Evolutionary conservation across 148 eudicot genomes (phyloP).

Genomic region (Fagopyrum esculentum): DNA sequence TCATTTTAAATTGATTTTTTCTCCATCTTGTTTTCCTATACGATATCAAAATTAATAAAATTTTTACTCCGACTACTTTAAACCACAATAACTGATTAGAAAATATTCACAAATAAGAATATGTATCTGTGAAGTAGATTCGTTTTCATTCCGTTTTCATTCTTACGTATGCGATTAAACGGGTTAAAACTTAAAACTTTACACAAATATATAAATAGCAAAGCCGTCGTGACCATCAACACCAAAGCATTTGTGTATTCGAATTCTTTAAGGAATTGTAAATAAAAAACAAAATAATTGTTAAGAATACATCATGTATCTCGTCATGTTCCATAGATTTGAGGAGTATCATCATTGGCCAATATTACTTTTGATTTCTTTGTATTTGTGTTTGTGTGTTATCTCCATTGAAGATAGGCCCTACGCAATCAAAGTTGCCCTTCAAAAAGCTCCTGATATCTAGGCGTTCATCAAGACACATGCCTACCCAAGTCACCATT

Average conservation of each 20-base stretch:
- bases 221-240: no score
- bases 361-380: not conserved
- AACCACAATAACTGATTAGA: no score
- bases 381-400: not conserved
- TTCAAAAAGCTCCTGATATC: slow-evolving; percentile 5
- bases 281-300: not conserved
- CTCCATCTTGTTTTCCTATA: no score
- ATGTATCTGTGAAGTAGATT: no score
- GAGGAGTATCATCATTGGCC: not conserved
- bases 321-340: slow-evolving; percentile 10
- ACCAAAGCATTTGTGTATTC: not conserved
- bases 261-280: not conserved
- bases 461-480: slow-evolving; percentile 4
- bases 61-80: no score
- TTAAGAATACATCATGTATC: slow-evolving; percentile 3
- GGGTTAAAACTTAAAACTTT: no score
- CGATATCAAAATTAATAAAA: no score
- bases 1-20: no score
- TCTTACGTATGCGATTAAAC: no score
- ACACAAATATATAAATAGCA: no score
- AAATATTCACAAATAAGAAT: no score
- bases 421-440: slow-evolving; percentile 1
- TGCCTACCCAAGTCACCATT: slow-evolving; percentile 3
- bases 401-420: not conserved
- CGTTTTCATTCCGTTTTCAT: no score